Evolutionary conservation across 441 rosid species (phyloP), one percentile per base, ranked within the genome.

Genomic region (Kokia cookei): DNA sequence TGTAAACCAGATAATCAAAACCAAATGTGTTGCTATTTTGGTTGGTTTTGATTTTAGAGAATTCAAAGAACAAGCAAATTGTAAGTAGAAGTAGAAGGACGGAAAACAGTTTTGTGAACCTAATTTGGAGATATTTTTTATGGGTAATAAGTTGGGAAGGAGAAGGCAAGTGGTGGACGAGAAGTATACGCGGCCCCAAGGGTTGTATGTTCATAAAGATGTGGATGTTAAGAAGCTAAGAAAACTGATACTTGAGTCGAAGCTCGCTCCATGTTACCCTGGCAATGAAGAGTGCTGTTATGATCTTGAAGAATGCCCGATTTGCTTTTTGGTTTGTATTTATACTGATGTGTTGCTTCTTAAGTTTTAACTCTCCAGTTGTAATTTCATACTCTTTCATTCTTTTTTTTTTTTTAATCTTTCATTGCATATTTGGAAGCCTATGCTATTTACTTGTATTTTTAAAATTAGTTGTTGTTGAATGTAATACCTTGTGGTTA

Each of bases 121-220:
- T 37, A 50, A 29, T 19, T 75, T 63, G 54, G 15, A 68, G 40
- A 74, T 79, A 42, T 54, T 40, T 77, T 83, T 76, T 79, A 96
- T 96, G 99, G 99, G 99, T 80, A 96, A 96, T 87, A 94, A 94
- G 83, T 78, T 96, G 42, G 99, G 93, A 71, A 90, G 95, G 81
- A 88, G 86, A 86, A 90, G 87, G 63, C 99, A 91, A 78, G 92
- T 86, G 68, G 98, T 96, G 67, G 98, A 96, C 65, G 98, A 93
- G 84, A 89, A 82, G 82, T 92, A 88, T 76, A 96, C 98, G 7
- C 86, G 81, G 78, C 98, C 99, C 4, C 99, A 93, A 79, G 98
- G 99, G n/a, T 76, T 96, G 66, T 91, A 96, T 82, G 83, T 77
- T 76, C 92, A 88, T 77, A 96, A 89, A 82, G 98, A 96, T 82